Base-by-base conservation (phyloP, 164 flowering plant genomes). In the Chimonanthus salicifolius region DNA sequence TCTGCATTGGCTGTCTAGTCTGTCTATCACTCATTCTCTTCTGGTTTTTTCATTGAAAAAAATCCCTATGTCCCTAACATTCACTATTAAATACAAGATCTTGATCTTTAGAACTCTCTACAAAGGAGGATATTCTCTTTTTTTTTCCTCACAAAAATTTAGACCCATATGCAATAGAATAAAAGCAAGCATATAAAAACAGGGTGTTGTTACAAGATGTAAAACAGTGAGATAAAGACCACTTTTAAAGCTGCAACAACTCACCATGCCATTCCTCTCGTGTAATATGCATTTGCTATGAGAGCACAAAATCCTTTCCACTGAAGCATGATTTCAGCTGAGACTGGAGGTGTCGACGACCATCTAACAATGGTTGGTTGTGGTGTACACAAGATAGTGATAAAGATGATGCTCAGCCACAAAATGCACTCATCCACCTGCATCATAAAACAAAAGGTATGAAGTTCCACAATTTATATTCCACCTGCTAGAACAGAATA, bases 271-370 rank as follows among this genome's bases (percentile, higher is more conserved):
- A 95, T 92, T 82, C 99, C 97, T 81, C 78, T 89, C 11, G 85
- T 50, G 68, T 76, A 95, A 79, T 95, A 95, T 15, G 99, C 99
- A 85, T 95, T 95, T 67, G 99, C 98, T 74, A 92, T 95, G 71
- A 95, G 83, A 68, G 93, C 90, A 79, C 99, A 95, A 74, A 92
- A 95, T 69, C 99, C 98, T 82, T 87, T 90, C 99, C 99, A 92
- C 58, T 85, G 86, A 68, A 76, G 79, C 82, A 78, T 73, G 73
- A 83, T 80, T 74, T 88, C 92, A 67, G 88, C 87, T 5, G 98
- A 89, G 45, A 92, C 96, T 5, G 99, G 89, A 69, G 98, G 80
- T 5, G 89, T 81, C 11, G 94, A 80, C 47, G 99, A 95, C 99
- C 98, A 95, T 75, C 99, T 82, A 48, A 95, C 90, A 49, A 95